Evolutionary conservation across 2,329 filamentous ascomycete species (phyloP).

Genomic region (Colletotrichum ledebouriae): DNA sequence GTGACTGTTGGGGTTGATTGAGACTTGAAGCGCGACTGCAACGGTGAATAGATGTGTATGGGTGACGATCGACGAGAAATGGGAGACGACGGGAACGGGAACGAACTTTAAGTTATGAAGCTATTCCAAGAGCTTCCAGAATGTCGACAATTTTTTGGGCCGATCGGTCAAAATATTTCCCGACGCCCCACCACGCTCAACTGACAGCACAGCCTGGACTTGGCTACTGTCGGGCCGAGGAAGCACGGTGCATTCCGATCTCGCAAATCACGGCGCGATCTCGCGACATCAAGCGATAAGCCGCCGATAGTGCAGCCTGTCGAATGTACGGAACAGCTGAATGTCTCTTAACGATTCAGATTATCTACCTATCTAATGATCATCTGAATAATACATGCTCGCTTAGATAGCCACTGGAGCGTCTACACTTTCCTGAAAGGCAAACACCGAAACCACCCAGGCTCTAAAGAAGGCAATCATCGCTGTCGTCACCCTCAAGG

Average conservation of each 20-base stretch:
- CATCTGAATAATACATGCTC: conserved; percentile 27
- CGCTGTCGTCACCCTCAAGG: conserved; percentile 25
- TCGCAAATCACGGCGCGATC: neutral
- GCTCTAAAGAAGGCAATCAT: conserved; percentile 28
- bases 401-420: conserved; percentile 4
- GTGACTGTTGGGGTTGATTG: conserved; percentile 34
- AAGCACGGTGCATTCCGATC: conserved; percentile 10
- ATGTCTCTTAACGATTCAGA: conserved; percentile 21
- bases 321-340: conserved; percentile 24
- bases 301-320: neutral
- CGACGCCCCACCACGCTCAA: conserved; percentile 28
- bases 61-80: conserved; percentile 34
- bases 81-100: conserved; percentile 43
- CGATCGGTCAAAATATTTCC: conserved; percentile 43
- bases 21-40: conserved; percentile 12
- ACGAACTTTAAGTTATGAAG: conserved; percentile 50
- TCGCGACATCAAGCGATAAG: conserved; percentile 5
- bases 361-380: conserved; percentile 35
- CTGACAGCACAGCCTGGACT: no score
- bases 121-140: conserved; percentile 58
- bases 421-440: conserved; percentile 25
- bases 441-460: conserved; percentile 12
- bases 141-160: conserved; percentile 54
- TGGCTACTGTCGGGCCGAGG: neutral
- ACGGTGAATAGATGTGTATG: conserved; percentile 46